phyloP scores from a whole-genome alignment of 305 asterid genomes.

The Fraxinus ornus region DNA sequence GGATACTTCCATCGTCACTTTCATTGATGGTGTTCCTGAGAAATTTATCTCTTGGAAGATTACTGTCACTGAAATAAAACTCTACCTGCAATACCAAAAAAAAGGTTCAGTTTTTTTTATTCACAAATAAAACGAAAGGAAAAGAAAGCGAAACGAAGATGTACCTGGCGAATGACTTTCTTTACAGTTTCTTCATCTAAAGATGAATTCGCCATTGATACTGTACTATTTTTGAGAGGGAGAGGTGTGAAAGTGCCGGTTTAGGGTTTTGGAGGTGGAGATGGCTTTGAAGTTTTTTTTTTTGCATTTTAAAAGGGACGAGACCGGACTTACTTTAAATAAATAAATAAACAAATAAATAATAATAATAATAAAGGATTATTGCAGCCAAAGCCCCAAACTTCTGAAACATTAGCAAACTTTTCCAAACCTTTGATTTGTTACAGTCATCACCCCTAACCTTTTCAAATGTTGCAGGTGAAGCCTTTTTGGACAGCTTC shows the following conservation, averaged over 20 bases:
- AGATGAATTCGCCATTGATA: slow-evolving; percentile 40
- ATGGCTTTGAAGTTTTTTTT: background rate
- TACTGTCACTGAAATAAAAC: slow-evolving; percentile 94
- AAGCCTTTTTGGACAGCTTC: too few species aligned
- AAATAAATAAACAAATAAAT: too few species aligned
- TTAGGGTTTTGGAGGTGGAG: slow-evolving; percentile 51
- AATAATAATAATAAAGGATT: too few species aligned
- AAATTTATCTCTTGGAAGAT: slow-evolving; percentile 82
- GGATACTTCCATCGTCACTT: slow-evolving; percentile 92
- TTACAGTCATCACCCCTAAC: too few species aligned
- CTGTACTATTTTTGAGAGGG: background rate
- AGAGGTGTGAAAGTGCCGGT: slow-evolving; percentile 8
- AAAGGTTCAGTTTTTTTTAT: background rate
- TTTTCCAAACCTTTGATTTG: too few species aligned
- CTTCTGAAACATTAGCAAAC: too few species aligned
- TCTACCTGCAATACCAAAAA: slow-evolving; percentile 60
- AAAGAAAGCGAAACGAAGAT: background rate
- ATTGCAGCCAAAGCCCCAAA: too few species aligned
- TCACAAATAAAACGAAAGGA: background rate
- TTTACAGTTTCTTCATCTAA: slow-evolving; percentile 77
- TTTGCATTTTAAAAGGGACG: background rate
- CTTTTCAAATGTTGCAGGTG: too few species aligned
- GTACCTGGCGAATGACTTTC: slow-evolving; percentile 92
- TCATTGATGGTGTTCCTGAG: slow-evolving; percentile 62
- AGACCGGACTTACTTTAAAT: background rate